Evolutionary conservation across 331 rosid genomes (phyloP).

Genomic region (Prunus yedoensis): DNA sequence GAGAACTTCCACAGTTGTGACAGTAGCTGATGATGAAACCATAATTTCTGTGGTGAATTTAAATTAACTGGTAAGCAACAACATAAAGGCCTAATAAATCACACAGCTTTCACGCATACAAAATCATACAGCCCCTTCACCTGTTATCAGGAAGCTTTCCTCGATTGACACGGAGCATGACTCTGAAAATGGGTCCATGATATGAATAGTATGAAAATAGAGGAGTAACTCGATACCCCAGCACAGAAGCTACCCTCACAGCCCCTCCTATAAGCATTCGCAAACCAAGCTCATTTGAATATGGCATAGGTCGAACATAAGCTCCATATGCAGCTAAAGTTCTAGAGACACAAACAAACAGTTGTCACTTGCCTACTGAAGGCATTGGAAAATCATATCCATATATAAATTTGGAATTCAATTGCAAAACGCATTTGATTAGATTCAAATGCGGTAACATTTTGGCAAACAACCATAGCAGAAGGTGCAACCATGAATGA

Average conservation of each 20-base stretch:
- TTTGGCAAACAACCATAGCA: no score
- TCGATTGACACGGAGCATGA: slow-evolving; percentile 70
- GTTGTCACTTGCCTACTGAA: slow-evolving; percentile 9
- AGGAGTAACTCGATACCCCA: slow-evolving; percentile 77
- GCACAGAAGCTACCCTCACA: slow-evolving; percentile 72
- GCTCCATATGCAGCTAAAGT: slow-evolving; percentile 98
- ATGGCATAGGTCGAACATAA: slow-evolving; percentile 81
- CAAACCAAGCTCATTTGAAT: slow-evolving; percentile 79
- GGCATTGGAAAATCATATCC: slow-evolving; percentile 8
- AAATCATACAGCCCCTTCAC: slow-evolving; percentile 47
- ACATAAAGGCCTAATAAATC: not conserved
- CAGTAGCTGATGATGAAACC: slow-evolving; percentile 79
- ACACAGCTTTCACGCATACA: slow-evolving; percentile 5
- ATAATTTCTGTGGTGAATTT: slow-evolving; percentile 48
- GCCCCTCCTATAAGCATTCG: slow-evolving; percentile 94
- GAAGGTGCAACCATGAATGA: not conserved
- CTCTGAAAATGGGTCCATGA: slow-evolving; percentile 91
- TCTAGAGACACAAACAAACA: slow-evolving; percentile 36
- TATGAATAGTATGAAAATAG: slow-evolving; percentile 78
- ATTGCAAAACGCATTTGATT: not conserved
- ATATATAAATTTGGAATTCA: not conserved
- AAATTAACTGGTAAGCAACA: not conserved
- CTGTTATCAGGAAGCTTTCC: slow-evolving; percentile 69
- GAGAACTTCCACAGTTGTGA: slow-evolving; percentile 66
- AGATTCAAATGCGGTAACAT: not conserved